Percentiles rank a stretch among this genome's conserved stretches.
Evolutionary conservation across 1,139 yeast species (phyloP).

Genomic region (Protomyces inouyei): DNA sequence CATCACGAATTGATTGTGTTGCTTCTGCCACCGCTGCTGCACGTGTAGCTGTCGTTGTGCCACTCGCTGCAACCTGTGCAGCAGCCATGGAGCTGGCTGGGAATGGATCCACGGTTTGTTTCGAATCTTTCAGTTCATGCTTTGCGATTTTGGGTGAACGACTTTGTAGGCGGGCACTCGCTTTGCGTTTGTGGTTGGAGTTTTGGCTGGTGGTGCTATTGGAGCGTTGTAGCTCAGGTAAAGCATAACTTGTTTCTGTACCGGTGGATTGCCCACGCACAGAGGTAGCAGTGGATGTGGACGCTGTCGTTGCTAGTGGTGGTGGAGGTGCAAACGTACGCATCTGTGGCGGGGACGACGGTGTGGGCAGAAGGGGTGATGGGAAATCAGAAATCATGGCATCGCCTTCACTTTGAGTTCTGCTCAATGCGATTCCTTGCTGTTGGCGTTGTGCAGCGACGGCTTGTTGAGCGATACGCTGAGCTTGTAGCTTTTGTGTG

Average conservation of each 20-base stretch:
- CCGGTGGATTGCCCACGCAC: neutral
- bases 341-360: constrained; percentile 26
- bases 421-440: neutral
- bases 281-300: constrained; percentile 1
- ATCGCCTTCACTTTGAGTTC: neutral
- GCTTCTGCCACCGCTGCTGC: neutral
- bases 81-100: neutral
- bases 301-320: constrained; percentile 3
- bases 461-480: constrained; percentile 19
- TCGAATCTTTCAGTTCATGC: neutral
- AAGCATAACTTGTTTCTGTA: neutral
- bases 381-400: neutral
- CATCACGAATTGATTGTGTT: neutral
- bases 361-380: constrained; percentile 14
- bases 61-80: neutral
- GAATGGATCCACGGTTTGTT: neutral
- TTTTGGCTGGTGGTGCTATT: neutral
- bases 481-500: constrained; percentile 17
- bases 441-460: constrained; percentile 13
- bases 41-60: neutral
- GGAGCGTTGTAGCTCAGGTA: neutral
- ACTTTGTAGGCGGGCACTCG: neutral
- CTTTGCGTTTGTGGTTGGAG: neutral
- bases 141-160: neutral
- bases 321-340: constrained; percentile 22